Conservation (phyloP, 2,329 filamentous ascomycete genomes). For the Stagonosporopsis cucurbitacearum region DNA sequence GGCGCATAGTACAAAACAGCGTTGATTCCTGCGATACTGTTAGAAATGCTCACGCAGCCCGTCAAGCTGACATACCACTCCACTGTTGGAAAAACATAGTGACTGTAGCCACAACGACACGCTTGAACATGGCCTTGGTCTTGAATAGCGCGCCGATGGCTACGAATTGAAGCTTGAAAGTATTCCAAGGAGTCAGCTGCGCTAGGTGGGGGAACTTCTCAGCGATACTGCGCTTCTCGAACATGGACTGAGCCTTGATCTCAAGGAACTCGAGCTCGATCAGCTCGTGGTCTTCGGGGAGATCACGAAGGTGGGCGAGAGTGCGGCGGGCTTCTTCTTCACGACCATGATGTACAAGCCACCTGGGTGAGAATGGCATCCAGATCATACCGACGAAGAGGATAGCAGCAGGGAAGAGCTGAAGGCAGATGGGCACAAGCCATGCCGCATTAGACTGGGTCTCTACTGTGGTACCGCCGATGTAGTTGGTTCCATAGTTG, state of each 20-base stretch:
- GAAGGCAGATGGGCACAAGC: slow-evolving; percentile 75
- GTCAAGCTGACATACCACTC: slow-evolving; percentile 45
- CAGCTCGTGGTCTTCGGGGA: slow-evolving; percentile 68
- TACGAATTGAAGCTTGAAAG: slow-evolving; percentile 66
- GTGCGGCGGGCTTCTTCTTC: slow-evolving; percentile 71
- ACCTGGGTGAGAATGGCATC: slow-evolving; percentile 80
- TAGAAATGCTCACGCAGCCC: neutral
- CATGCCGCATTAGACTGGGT: slow-evolving; percentile 72
- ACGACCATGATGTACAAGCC: slow-evolving; percentile 73
- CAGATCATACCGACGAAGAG: slow-evolving; percentile 75
- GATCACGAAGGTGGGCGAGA: slow-evolving; percentile 68
- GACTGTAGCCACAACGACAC: slow-evolving; percentile 66
- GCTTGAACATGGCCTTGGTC: slow-evolving; percentile 69
- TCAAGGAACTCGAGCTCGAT: slow-evolving; percentile 81
- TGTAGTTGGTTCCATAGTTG: slow-evolving; percentile 51
- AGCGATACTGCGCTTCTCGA: slow-evolving; percentile 72
- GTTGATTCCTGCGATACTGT: neutral
- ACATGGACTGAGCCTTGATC: slow-evolving; percentile 78
- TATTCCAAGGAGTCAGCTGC: slow-evolving; percentile 65
- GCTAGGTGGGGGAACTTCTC: slow-evolving; percentile 71
- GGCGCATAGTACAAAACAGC: slow-evolving; percentile 57
- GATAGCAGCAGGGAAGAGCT: slow-evolving; percentile 70
- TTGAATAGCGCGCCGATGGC: slow-evolving; percentile 70
- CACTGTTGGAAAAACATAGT: slow-evolving; percentile 60
- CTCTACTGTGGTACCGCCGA: slow-evolving; percentile 61